Conservation (phyloP, 257 asterid genomes). For the Rubia yunnanensis region DNA sequence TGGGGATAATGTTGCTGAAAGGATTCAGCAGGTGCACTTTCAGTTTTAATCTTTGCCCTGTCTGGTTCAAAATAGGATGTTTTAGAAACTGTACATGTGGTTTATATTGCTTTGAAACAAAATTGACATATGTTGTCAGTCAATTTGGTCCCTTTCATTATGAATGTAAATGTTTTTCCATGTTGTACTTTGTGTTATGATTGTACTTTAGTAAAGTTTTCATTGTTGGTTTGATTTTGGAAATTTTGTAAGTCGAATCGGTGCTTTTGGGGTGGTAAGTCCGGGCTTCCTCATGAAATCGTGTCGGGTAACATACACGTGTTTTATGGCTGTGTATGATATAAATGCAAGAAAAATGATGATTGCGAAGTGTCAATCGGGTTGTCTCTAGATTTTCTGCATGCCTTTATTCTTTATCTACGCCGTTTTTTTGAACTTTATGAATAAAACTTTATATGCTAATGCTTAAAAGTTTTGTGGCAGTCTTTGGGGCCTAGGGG, state of each 20-base stretch:
- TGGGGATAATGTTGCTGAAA: constrained; percentile 46
- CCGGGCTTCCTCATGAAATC: too few species aligned
- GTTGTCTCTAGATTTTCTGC: neutral
- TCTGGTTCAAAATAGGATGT: neutral
- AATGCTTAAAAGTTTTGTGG: constrained; percentile 12
- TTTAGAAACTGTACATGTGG: neutral
- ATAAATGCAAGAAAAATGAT: too few species aligned
- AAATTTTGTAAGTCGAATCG: neutral
- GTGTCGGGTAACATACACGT: too few species aligned
- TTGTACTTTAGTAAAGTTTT: neutral
- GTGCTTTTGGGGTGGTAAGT: neutral
- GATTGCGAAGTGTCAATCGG: too few species aligned
- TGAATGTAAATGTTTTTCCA: neutral
- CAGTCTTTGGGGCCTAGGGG: constrained; percentile 57
- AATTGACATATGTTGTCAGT: neutral
- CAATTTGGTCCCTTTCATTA: neutral
- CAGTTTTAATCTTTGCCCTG: neutral
- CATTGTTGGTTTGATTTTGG: neutral
- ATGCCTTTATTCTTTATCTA: neutral
- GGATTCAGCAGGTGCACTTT: constrained; percentile 55
- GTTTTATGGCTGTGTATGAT: too few species aligned
- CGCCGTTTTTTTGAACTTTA: neutral
- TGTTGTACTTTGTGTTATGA: neutral
- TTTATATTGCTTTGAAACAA: neutral
- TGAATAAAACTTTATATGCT: neutral